Base-by-base conservation (phyloP, 1,284 basidiomycete species). In the Cerrena zonata region DNA sequence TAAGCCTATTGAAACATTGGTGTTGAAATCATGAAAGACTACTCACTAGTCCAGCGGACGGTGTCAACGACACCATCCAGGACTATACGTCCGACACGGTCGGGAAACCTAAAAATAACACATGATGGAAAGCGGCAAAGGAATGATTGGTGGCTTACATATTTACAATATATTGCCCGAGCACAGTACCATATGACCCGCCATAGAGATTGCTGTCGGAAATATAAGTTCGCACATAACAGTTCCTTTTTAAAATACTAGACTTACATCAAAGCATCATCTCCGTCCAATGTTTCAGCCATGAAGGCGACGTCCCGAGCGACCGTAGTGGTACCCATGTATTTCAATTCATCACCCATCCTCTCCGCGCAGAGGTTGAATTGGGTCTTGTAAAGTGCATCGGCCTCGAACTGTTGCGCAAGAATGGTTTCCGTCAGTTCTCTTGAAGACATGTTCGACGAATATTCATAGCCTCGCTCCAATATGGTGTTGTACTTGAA, bases 191-290 rank as follows among this genome's bases (percentile, higher is more conserved):
- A 38, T 64, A 64, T 11, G 57, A 61, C 3, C 55, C 38, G n/a
- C 62, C 62, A 21, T 54, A 64, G 56, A 60, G 59, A 49, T 64
- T 62, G 21, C 60, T 62, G 34, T 0, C 55, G 58, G n/a, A n/a
- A n/a, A n/a, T n/a, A n/a, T n/a, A n/a, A n/a, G n/a, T n/a, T n/a
- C n/a, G n/a, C n/a, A n/a, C n/a, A n/a, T n/a, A n/a, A n/a, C n/a
- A n/a, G n/a, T n/a, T n/a, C 52, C 65, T 47, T 52, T 64, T 53
- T 51, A 59, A 39, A 58, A 52, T 5, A 38, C 52, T 12, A 48
- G 42, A 58, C 66, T 38, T 54, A 74, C 72, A 77, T 74, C 34
- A 66, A 59, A 0, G 67, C 63, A 36, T 70, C 65, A 13, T 68
- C 55, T 1, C 74, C 74, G 15, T 73, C 72, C 2, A 75, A 59